Evolutionary conservation across 805 yeast genomes (phyloP).

Genomic region (Scheffersomyces stipitis): DNA sequence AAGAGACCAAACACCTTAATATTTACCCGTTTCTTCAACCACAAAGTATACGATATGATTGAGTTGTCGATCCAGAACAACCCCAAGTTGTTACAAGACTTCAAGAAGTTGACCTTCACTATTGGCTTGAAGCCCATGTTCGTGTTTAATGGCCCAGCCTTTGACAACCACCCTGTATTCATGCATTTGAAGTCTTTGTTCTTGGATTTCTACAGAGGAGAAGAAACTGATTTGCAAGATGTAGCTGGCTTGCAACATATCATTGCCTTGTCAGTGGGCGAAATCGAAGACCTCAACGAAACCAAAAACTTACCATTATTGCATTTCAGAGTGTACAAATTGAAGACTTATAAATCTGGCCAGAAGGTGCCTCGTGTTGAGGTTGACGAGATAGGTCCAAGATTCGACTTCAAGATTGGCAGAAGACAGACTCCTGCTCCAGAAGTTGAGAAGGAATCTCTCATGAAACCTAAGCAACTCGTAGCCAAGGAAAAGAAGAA

Average conservation of each 20-base stretch:
- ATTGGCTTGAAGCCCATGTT: conserved; percentile 94
- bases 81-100: conserved; percentile 71
- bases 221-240: conserved; percentile 77
- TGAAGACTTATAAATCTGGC: conserved; percentile 77
- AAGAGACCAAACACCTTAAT: conserved; percentile 92
- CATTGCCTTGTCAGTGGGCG: conserved; percentile 74
- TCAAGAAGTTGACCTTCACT: conserved; percentile 75
- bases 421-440: conserved; percentile 79
- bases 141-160: conserved; percentile 86
- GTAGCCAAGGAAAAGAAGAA: conserved; percentile 86
- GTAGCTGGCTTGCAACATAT: conserved; percentile 94
- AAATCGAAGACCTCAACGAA: conserved; percentile 73
- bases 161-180: conserved; percentile 85
- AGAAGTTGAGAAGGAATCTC: conserved; percentile 89
- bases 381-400: conserved; percentile 92
- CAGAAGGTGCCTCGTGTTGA: conserved; percentile 94
- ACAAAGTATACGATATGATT: conserved; percentile 89
- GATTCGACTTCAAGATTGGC: conserved; percentile 90
- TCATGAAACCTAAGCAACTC: conserved; percentile 75
- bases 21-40: conserved; percentile 86
- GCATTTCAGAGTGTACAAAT: conserved; percentile 85
- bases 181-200: conserved; percentile 85
- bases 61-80: conserved; percentile 75
- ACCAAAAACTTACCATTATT: conserved; percentile 72
- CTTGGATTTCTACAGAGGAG: conserved; percentile 88